Conservation (phyloP, 1,284 basidiomycete species). For the Tilletia horrida region DNA sequence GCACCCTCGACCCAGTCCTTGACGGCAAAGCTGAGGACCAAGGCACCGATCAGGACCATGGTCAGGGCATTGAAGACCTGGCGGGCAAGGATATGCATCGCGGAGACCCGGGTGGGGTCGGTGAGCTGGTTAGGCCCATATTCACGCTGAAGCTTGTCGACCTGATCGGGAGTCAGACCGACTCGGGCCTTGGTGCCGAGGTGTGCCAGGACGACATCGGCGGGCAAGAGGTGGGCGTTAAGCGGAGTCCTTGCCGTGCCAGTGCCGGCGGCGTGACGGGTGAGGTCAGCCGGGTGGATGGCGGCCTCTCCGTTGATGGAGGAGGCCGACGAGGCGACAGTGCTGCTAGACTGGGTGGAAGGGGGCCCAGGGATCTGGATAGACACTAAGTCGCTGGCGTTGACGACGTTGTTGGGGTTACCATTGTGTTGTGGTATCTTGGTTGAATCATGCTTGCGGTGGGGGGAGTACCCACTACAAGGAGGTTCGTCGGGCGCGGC, state of each 20-base stretch:
- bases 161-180: slow-evolving; percentile 35
- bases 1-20: slow-evolving; percentile 32
- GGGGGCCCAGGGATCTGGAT: background rate
- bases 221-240: slow-evolving; percentile 28
- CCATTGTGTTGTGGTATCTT: slow-evolving; percentile 13
- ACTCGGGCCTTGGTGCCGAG: slow-evolving; percentile 32
- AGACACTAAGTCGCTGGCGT: slow-evolving; percentile 19
- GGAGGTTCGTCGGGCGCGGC: slow-evolving; percentile 34
- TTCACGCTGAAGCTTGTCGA: slow-evolving; percentile 26
- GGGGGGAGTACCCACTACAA: slow-evolving; percentile 43
- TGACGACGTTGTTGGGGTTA: background rate
- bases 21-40: slow-evolving; percentile 31
- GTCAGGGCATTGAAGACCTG: slow-evolving; percentile 49
- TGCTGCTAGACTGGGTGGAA: background rate
- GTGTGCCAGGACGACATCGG: slow-evolving; percentile 29
- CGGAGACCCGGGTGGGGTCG: slow-evolving; percentile 38
- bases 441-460: background rate
- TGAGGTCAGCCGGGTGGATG: slow-evolving; percentile 7
- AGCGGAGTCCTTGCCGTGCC: background rate
- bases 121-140: slow-evolving; percentile 42
- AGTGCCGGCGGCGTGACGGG: background rate
- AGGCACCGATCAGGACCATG: slow-evolving; percentile 32
- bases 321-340: slow-evolving; percentile 1
- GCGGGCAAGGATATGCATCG: slow-evolving; percentile 42
- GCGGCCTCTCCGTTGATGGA: slow-evolving; percentile 19